Base-by-base conservation (phyloP, 2,329 filamentous ascomycete species). In the Sclerotinia borealis region DNA sequence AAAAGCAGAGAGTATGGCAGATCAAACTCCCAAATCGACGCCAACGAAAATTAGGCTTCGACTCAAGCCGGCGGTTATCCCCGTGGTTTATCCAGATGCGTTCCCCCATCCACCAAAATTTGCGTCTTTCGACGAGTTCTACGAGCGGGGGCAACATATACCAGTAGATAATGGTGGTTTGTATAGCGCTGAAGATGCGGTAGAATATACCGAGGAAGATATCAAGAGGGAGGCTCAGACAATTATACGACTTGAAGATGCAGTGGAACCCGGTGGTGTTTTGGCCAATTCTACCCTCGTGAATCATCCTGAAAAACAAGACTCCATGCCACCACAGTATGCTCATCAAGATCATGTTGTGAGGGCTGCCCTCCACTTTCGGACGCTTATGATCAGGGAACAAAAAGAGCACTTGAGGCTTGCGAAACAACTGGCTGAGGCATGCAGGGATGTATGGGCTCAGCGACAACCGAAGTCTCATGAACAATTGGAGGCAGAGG, bases 301-400 rank as follows among this genome's bases (percentile, higher is more conserved):
- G 29, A 95, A 90, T 69, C 81, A 87, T 22, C 90, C 90, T 0
- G 90, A 95, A 67, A 80, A 85, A 15, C 82, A 83, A 37, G 79
- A 79, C 65, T 87, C 91, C 63, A 90, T 96, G 70, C 90, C 90
- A 0, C 84, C 86, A 72, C 91, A 95, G 71, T 98, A 91, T 80
- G 87, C 89, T n/a, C 92, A 96, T 69, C 84, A 86, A 72, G 93
- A 98, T 72, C 91, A 98, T 73, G 81, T 98, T 60, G 81, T 90
- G 51, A 87, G 88, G 52, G 93, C 96, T 66, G 88, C 90, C 64
- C 73, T 88, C 15, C 89, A 93, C 69, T 93, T 98, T 70, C 86
- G 91, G 54, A 90, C 87, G 70, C 80, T 98, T 41, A 85, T 98
- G 78, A 77, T 88, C 3, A 84, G 86, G 63, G 95, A 99, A 75